A percentile compares a stretch with the other conserved stretches of the same genome.
phyloP scores from a whole-genome alignment of 176 grass and related monocot species.

The Aechmea fasciata region DNA sequence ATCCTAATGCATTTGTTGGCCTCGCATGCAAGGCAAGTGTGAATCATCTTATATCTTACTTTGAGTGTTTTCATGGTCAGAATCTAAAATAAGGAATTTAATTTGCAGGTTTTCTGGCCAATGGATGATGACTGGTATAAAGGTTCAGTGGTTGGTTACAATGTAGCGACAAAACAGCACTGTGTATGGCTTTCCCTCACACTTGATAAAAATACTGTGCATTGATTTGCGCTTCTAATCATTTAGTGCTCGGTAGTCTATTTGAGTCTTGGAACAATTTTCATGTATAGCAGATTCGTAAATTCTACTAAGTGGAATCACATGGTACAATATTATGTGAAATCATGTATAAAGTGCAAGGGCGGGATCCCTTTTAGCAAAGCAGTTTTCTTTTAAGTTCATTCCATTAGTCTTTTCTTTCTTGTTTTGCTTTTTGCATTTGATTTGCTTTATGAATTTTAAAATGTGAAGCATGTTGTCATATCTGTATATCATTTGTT shows the following conservation, averaged over 20 bases:
- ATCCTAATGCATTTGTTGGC: slow-evolving; percentile 54
- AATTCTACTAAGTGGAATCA: background rate
- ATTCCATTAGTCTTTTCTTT: background rate
- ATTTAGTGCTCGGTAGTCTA: background rate
- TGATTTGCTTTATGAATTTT: slow-evolving; percentile 9
- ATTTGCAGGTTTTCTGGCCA: slow-evolving; percentile 77
- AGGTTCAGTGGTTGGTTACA: slow-evolving; percentile 55
- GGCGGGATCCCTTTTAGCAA: background rate
- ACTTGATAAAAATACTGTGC: background rate
- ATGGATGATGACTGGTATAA: slow-evolving; percentile 97
- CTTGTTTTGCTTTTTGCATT: background rate
- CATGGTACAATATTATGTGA: background rate
- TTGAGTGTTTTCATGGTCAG: background rate
- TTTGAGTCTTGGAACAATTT: background rate
- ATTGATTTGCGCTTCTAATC: background rate
- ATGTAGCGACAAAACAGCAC: slow-evolving; percentile 49
- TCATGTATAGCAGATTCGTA: background rate
- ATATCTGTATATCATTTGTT: background rate
- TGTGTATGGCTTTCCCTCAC: slow-evolving; percentile 32
- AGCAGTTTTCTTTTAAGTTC: background rate
- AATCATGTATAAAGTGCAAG: background rate
- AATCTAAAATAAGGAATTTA: background rate
- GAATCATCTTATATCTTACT: background rate
- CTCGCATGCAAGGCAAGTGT: slow-evolving; percentile 71
- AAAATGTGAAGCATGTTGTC: background rate